Conservation (phyloP, 176 grass and related monocot species). For the Musa itinerans region DNA sequence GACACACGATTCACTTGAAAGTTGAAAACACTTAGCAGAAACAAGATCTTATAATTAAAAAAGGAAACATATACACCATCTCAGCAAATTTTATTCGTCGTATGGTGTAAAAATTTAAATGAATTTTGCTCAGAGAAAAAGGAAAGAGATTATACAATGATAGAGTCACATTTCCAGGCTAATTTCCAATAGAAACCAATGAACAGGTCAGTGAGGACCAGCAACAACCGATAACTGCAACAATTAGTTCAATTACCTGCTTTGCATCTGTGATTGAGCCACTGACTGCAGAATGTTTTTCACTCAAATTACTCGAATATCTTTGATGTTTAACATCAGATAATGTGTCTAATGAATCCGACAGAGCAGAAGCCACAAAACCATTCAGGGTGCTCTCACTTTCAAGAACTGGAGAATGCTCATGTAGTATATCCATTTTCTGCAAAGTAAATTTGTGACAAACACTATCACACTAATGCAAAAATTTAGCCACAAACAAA, state of each 20-base stretch:
- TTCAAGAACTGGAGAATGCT: slow-evolving; percentile 49
- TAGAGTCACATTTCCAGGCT: neutral
- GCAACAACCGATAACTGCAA: neutral
- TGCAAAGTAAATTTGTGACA: slow-evolving; percentile 29
- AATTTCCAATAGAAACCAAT: neutral
- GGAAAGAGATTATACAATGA: neutral
- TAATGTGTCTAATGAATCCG: slow-evolving; percentile 39
- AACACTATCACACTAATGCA: neutral
- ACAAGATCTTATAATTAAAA: too few species aligned
- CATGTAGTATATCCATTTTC: slow-evolving; percentile 51
- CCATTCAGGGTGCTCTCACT: slow-evolving; percentile 40
- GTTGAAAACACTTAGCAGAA: too few species aligned
- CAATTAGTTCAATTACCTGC: slow-evolving; percentile 20
- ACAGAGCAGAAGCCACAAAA: slow-evolving; percentile 29
- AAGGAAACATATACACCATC: too few species aligned
- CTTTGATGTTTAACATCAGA: slow-evolving; percentile 43
- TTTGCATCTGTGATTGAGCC: slow-evolving; percentile 40
- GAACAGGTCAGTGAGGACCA: neutral
- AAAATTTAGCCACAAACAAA: neutral
- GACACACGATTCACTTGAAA: too few species aligned
- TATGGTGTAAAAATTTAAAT: too few species aligned
- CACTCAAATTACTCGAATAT: slow-evolving; percentile 38
- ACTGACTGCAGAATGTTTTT: slow-evolving; percentile 46
- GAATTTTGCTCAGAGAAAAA: neutral
- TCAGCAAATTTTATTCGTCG: too few species aligned